Percentiles rank a stretch among this genome's conserved stretches.
phyloP scores from a whole-genome alignment of 1,139 yeast genomes.

The Protomyces macrosporus region DNA sequence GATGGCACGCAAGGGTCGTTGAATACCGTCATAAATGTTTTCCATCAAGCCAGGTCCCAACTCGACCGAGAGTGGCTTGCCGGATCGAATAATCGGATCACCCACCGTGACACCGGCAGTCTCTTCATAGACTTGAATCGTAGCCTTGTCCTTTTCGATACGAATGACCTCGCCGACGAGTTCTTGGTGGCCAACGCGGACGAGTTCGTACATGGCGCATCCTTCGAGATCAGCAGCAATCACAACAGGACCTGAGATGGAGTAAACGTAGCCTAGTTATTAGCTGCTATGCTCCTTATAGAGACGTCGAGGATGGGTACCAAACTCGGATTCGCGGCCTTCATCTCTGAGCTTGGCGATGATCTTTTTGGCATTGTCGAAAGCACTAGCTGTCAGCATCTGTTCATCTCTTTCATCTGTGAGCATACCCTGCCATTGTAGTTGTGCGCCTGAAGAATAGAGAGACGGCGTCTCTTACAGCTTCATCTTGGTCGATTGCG shows the following conservation, averaged over 20 bases:
- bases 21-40: conserved; percentile 98
- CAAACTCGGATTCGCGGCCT: conserved; percentile 53
- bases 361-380: conserved; percentile 95
- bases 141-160: conserved; percentile 92
- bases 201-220: conserved; percentile 97
- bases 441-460: no score
- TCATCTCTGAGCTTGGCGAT: conserved; percentile 66
- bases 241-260: conserved; percentile 49
- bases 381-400: conserved; percentile 71
- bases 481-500: neutral
- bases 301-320: neutral
- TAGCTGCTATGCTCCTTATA: neutral
- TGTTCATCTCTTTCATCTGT: neutral
- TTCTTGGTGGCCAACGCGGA: conserved; percentile 82
- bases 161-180: conserved; percentile 98
- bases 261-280: conserved; percentile 46
- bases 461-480: neutral
- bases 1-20: conserved; percentile 93
- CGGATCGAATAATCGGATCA: conserved; percentile 96
- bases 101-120: conserved; percentile 98
- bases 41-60: conserved; percentile 99
- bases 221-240: conserved; percentile 98
- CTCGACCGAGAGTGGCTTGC: conserved; percentile 95
- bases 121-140: conserved; percentile 97
- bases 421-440: neutral